Percentiles rank a stretch among this genome's conserved stretches.
phyloP scores from a whole-genome alignment of 1,284 basidiomycete genomes.

The Apiotrichum mycotoxinovorans region DNA sequence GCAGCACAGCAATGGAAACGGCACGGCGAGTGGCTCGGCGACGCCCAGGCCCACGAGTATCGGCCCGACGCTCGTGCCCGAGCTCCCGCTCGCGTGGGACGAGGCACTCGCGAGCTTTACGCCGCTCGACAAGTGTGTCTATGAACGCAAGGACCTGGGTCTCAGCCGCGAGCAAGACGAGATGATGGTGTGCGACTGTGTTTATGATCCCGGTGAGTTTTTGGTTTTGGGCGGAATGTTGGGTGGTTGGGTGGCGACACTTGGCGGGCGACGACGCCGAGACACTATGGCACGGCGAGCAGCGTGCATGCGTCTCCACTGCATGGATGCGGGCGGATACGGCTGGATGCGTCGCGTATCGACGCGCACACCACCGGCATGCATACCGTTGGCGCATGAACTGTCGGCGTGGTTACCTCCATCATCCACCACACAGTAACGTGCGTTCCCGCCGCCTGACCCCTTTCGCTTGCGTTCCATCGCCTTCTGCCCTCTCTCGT shows the following conservation, averaged over 20 bases:
- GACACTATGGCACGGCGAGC: no score
- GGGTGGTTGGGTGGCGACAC: not conserved
- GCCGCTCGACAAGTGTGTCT: conserved; percentile 73
- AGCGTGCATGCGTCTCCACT: no score
- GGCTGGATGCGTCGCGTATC: no score
- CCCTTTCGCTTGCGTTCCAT: not conserved
- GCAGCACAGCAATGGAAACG: not conserved
- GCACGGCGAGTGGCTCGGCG: not conserved
- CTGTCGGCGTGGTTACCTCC: not conserved
- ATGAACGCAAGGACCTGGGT: conserved; percentile 83
- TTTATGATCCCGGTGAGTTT: conserved; percentile 69
- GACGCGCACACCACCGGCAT: no score
- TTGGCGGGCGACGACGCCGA: not conserved
- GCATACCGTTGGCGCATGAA: no score
- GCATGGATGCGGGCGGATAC: no score
- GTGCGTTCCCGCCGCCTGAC: not conserved
- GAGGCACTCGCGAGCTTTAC: conserved; percentile 71
- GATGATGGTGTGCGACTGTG: conserved; percentile 85
- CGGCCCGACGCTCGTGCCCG: conserved; percentile 59
- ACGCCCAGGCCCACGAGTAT: conserved; percentile 1
- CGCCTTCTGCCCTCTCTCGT: not conserved
- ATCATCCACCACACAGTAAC: no score
- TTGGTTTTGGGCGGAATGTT: not conserved
- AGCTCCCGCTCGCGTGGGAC: conserved; percentile 70
- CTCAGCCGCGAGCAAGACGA: conserved; percentile 81